Percentiles rank a stretch among this genome's conserved stretches.
Evolutionary conservation across 306 rosid species (phyloP).

Genomic region (Quercus rubra): DNA sequence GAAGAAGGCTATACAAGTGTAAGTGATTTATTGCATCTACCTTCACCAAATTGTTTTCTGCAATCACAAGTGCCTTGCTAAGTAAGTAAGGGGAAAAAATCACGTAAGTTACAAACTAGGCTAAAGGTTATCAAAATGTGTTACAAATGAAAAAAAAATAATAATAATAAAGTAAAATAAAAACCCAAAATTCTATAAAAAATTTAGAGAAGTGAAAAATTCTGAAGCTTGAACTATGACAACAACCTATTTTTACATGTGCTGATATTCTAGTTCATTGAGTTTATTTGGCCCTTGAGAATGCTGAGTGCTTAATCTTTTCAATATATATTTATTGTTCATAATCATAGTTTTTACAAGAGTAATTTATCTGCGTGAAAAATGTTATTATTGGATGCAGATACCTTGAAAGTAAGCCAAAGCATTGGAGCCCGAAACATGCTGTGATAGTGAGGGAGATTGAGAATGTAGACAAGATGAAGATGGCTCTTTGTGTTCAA

Average conservation of each 20-base stretch:
- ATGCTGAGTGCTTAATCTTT: too few species aligned
- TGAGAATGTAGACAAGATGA: conserved; percentile 48
- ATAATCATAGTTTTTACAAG: too few species aligned
- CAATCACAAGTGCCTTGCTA: too few species aligned
- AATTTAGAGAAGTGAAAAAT: too few species aligned
- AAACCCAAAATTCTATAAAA: neutral
- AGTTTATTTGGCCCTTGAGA: too few species aligned
- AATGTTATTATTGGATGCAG: conserved; percentile 2
- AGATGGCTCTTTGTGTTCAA: conserved; percentile 38
- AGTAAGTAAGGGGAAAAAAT: too few species aligned
- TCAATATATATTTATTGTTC: too few species aligned
- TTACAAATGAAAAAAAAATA: neutral
- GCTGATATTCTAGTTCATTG: too few species aligned
- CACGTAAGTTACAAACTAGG: too few species aligned
- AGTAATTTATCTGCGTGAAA: neutral
- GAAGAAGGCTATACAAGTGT: conserved; percentile 45
- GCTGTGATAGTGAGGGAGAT: conserved; percentile 42
- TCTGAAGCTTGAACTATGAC: too few species aligned
- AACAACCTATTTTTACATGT: too few species aligned
- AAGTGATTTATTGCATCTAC: conserved; percentile 12
- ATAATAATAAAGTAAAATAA: neutral
- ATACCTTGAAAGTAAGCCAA: conserved; percentile 45
- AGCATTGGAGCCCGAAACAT: conserved; percentile 47
- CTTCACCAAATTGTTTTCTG: neutral
- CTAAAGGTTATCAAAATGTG: too few species aligned